A percentile compares a stretch with the other conserved stretches of the same genome.
Conservation (phyloP, 2,329 filamentous ascomycete genomes). For the Phyllosticta citrichinensis region DNA sequence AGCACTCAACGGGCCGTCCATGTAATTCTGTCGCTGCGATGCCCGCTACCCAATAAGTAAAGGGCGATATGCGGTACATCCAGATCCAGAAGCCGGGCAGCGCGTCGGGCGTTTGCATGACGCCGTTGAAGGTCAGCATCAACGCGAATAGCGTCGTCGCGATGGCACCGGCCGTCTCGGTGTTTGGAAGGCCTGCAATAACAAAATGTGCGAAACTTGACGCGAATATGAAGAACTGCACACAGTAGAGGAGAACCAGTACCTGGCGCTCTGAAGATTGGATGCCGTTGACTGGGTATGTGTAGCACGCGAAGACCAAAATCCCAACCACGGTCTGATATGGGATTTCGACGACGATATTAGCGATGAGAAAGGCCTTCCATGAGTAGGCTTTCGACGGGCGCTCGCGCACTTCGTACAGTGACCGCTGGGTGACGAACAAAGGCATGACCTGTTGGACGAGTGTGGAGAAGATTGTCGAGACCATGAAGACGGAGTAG, state of each 20-base stretch:
- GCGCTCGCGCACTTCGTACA: slow-evolving; percentile 51
- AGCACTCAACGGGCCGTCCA: slow-evolving; percentile 39
- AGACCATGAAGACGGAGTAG: slow-evolving; percentile 43
- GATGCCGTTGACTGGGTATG: slow-evolving; percentile 39
- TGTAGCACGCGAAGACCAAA: slow-evolving; percentile 52
- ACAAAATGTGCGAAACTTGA: slow-evolving; percentile 66
- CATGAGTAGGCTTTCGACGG: slow-evolving; percentile 65
- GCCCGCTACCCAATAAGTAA: slow-evolving; percentile 50
- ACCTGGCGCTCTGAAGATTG: slow-evolving; percentile 46
- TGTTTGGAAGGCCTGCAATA: slow-evolving; percentile 59
- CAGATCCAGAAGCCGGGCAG: slow-evolving; percentile 68
- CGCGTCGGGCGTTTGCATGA: slow-evolving; percentile 47
- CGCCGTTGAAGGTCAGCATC: slow-evolving; percentile 51
- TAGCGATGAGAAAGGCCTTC: slow-evolving; percentile 62
- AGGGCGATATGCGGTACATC: slow-evolving; percentile 60
- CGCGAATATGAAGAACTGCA: slow-evolving; percentile 60
- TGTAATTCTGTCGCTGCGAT: slow-evolving; percentile 34
- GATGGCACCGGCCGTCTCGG: slow-evolving; percentile 56
- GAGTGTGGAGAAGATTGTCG: slow-evolving; percentile 34
- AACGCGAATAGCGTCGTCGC: slow-evolving; percentile 51
- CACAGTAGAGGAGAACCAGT: slow-evolving; percentile 56
- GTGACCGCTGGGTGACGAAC: slow-evolving; percentile 47
- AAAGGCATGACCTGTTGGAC: slow-evolving; percentile 50
- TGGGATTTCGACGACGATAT: slow-evolving; percentile 62
- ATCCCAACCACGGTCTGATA: slow-evolving; percentile 54